These are phyloP conservation scores for Cladosporium austrohemisphaericum DNA, from an alignment of 2,329 filamentous ascomycete species.

Conservation along the genomic window DNA sequence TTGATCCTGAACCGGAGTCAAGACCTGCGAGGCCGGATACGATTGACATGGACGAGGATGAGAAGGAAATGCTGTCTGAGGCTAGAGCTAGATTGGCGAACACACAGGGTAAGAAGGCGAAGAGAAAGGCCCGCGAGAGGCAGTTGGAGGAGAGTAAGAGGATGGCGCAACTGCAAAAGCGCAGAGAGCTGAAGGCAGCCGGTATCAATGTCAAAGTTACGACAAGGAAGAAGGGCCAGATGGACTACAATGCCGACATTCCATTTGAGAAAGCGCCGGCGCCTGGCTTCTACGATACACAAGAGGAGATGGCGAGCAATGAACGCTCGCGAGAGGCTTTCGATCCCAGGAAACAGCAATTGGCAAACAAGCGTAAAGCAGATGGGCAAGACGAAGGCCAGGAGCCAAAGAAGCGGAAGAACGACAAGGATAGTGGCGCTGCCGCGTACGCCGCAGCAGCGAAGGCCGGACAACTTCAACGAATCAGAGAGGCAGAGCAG, in stretches of 20 bases:
- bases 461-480: conserved; percentile 91
- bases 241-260: conserved; percentile 99
- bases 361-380: conserved; percentile 88
- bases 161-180: conserved; percentile 86
- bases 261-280: conserved; percentile 92
- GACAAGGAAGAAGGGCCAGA: conserved; percentile 88
- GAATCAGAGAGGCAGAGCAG: conserved; percentile 91
- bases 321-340: conserved; percentile 81
- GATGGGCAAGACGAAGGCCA: conserved; percentile 72
- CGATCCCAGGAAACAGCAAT: conserved; percentile 87
- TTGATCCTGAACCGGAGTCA: conserved; percentile 95
- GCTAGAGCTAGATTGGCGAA: conserved; percentile 94
- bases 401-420: conserved; percentile 78
- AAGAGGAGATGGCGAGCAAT: conserved; percentile 74
- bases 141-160: conserved; percentile 93
- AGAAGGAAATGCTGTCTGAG: conserved; percentile 99
- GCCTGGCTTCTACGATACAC: conserved; percentile 88
- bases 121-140: conserved; percentile 91
- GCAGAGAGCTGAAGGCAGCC: conserved; percentile 91
- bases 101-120: conserved; percentile 98
- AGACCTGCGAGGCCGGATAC: conserved; percentile 95
- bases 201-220: conserved; percentile 97
- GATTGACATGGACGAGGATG: conserved; percentile 96
- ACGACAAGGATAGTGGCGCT: conserved; percentile 76
- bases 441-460: conserved; percentile 80